Percentiles rank a stretch among this genome's conserved stretches.
Conservation (phyloP, 164 flowering plant genomes). For the Vitis cinerea region DNA sequence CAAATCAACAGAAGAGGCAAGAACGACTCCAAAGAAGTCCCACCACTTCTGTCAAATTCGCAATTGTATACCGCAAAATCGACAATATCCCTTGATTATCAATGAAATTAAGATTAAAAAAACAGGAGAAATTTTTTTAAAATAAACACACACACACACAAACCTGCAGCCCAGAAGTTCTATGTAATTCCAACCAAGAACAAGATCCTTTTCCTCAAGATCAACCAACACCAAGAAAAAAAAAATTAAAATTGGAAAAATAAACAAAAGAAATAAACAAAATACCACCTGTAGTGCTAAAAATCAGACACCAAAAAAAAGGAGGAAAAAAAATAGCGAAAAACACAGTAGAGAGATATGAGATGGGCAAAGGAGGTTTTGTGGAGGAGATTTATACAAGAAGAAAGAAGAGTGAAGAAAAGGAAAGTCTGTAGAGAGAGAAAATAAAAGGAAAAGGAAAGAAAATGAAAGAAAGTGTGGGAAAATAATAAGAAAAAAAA, state of each 20-base stretch:
- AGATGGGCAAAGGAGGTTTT: conserved; percentile 3
- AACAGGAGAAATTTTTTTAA: not conserved
- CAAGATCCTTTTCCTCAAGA: conserved; percentile 9
- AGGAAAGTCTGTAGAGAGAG: not conserved
- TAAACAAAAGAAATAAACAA: conserved; percentile 3
- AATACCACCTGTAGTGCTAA: not conserved
- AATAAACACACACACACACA: conserved; percentile 4
- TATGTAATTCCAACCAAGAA: not conserved
- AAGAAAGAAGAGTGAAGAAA: not conserved
- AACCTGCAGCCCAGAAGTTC: not conserved
- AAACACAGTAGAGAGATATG: not conserved
- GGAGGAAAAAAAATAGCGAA: not conserved
- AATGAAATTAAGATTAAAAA: not conserved
- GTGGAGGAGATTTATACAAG: conserved; percentile 13
- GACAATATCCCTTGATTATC: not conserved
- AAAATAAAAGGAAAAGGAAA: not conserved
- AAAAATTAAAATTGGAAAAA: not conserved
- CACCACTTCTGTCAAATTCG: not conserved
- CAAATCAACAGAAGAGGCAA: not conserved
- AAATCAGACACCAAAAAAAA: not conserved
- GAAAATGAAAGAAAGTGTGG: too few relatives aligned
- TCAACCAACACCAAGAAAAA: not conserved
- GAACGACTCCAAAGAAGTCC: not conserved
- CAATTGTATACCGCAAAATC: not conserved
- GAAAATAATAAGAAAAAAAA: not conserved